Evolutionary conservation across 176 grass and related monocot species (phyloP).

Genomic region (Themeda triandra): DNA sequence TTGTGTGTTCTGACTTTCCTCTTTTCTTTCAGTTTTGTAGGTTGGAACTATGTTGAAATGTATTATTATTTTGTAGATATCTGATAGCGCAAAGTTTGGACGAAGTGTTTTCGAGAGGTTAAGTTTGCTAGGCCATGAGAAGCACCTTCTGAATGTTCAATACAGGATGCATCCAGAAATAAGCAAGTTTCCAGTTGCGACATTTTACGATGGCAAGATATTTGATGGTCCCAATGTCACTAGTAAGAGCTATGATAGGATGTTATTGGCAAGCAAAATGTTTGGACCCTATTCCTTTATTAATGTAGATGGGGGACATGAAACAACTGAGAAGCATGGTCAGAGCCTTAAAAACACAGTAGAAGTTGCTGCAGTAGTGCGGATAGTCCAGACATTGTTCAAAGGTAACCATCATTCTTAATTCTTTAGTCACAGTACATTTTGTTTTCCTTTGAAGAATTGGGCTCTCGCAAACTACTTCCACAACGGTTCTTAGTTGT

Average conservation of each 20-base stretch:
- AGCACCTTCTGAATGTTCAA: conserved; percentile 62
- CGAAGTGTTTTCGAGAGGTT: conserved; percentile 60
- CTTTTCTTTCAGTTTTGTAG: background rate
- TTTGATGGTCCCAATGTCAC: conserved; percentile 49
- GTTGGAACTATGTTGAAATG: background rate
- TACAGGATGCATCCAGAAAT: conserved; percentile 74
- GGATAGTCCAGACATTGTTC: conserved; percentile 33
- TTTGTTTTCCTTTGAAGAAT: background rate
- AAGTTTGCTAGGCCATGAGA: conserved; percentile 43
- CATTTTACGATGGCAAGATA: conserved; percentile 50
- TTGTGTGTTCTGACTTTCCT: background rate
- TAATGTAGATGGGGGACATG: conserved; percentile 46
- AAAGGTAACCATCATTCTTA: conserved; percentile 9
- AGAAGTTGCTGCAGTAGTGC: conserved; percentile 44
- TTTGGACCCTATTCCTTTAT: conserved; percentile 67
- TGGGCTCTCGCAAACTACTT: background rate
- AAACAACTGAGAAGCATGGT: conserved; percentile 27
- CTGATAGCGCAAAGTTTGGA: conserved; percentile 42
- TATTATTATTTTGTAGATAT: conserved; percentile 39
- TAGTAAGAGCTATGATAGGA: conserved; percentile 13
- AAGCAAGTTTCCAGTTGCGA: conserved; percentile 56
- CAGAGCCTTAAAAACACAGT: conserved; percentile 43
- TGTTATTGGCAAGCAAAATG: conserved; percentile 31
- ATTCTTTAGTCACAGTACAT: background rate
- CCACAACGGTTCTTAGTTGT: background rate